These are phyloP conservation scores for Nicotiana paniculata DNA, from an alignment of 257 asterid genomes.

Conservation along the genomic window DNA sequence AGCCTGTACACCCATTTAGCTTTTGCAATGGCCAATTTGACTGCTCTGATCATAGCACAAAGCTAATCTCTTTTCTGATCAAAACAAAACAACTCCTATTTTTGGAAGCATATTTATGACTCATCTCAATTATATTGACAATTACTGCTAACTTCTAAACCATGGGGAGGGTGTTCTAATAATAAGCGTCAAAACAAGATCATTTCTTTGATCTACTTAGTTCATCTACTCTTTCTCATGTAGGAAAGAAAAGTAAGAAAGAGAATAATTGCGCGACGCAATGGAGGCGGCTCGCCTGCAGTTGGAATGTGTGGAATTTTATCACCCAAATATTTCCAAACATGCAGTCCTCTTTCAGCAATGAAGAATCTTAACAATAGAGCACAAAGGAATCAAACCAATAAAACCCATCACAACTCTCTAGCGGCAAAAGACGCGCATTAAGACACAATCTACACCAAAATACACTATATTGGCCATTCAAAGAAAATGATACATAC, in stretches of 20 bases:
- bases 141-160: neutral
- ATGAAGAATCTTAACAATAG: neutral
- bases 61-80: neutral
- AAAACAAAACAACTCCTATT: neutral
- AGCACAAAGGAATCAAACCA: neutral
- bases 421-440: neutral
- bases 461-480: neutral
- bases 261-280: neutral
- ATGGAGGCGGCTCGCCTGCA: neutral
- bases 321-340: neutral
- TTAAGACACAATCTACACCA: neutral
- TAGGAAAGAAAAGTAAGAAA: too few species aligned
- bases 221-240: too few species aligned
- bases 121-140: neutral
- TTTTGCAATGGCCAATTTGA: neutral
- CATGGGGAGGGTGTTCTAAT: neutral
- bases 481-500: neutral
- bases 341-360: neutral
- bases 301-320: neutral
- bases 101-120: neutral
- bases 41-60: neutral
- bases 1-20: neutral
- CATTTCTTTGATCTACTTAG: too few species aligned
- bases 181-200: neutral
- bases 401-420: neutral